A percentile compares a stretch with the other conserved stretches of the same genome.
These are phyloP conservation scores for Pseudogymnoascus sp. DNA, from an alignment of 2,329 filamentous ascomycete genomes.

Conservation along the genomic window DNA sequence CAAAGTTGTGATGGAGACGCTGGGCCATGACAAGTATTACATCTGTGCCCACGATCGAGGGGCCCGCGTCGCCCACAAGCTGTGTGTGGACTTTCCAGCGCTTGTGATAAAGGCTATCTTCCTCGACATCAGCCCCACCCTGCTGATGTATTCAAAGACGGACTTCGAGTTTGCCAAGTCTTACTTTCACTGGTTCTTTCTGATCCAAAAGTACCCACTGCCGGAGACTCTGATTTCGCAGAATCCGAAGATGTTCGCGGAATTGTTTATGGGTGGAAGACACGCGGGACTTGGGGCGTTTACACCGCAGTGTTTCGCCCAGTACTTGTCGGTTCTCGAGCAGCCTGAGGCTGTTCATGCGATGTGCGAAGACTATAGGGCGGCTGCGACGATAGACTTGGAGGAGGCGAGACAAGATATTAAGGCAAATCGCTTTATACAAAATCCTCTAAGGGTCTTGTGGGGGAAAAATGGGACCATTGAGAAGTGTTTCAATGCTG, in stretches of 20 bases:
- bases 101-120: slow-evolving; percentile 35
- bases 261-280: slow-evolving; percentile 31
- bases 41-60: slow-evolving; percentile 54
- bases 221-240: slow-evolving; percentile 42
- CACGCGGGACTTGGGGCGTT: slow-evolving; percentile 32
- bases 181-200: slow-evolving; percentile 56
- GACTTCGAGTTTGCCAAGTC: slow-evolving; percentile 39
- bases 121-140: slow-evolving; percentile 50
- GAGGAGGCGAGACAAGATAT: slow-evolving; percentile 44
- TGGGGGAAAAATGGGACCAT: slow-evolving; percentile 46
- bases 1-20: slow-evolving; percentile 39
- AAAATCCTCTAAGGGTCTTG: slow-evolving; percentile 42
- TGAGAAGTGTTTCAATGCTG: slow-evolving; percentile 43
- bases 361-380: slow-evolving; percentile 52
- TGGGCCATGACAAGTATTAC: slow-evolving; percentile 39
- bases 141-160: slow-evolving; percentile 45
- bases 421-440: slow-evolving; percentile 38
- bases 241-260: slow-evolving; percentile 36
- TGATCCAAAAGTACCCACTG: slow-evolving; percentile 47
- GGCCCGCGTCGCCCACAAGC: slow-evolving; percentile 48
- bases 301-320: slow-evolving; percentile 36
- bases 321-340: slow-evolving; percentile 28
- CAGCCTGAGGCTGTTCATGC: slow-evolving; percentile 37
- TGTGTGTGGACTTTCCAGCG: slow-evolving; percentile 41
- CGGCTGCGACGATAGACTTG: slow-evolving; percentile 46